Conservation (phyloP, 768 basidiomycete genomes). For the Kwoniella botswanensis region DNA sequence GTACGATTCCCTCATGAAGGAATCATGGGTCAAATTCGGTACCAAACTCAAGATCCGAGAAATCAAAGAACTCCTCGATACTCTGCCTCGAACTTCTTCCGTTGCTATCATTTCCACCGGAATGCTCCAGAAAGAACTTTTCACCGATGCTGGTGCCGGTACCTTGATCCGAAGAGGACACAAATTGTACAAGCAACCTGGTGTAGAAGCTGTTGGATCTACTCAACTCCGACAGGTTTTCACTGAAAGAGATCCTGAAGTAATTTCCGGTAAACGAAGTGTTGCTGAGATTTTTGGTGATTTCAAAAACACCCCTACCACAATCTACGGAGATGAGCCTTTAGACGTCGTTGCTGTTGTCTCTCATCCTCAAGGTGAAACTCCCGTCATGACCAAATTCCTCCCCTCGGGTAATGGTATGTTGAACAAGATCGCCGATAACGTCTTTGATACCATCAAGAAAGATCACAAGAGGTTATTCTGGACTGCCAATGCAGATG, state of each 20-base stretch:
- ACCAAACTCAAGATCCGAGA: constrained; percentile 99
- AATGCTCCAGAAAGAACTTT: constrained; percentile 94
- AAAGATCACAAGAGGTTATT: constrained; percentile 92
- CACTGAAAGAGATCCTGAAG: constrained; percentile 92
- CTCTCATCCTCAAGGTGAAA: constrained; percentile 83
- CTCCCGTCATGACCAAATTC: constrained; percentile 89
- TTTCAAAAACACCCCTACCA: constrained; percentile 81
- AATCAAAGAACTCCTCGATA: constrained; percentile 97
- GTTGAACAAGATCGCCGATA: constrained; percentile 93
- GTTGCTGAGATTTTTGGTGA: constrained; percentile 85
- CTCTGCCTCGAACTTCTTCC: constrained; percentile 95
- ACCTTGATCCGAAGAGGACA: constrained; percentile 98
- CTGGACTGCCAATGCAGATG: constrained; percentile 96
- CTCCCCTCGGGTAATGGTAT: constrained; percentile 84
- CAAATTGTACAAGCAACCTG: constrained; percentile 89
- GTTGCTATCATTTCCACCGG: constrained; percentile 96
- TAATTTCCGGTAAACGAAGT: constrained; percentile 78
- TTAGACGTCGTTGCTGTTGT: constrained; percentile 94
- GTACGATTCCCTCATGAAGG: constrained; percentile 94
- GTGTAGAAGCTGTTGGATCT: constrained; percentile 81
- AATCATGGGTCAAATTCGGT: constrained; percentile 98
- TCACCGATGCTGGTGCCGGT: constrained; percentile 96
- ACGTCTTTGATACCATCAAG: constrained; percentile 94
- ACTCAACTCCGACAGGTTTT: constrained; percentile 94
- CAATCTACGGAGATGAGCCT: constrained; percentile 98